These are phyloP conservation scores for Rhizoctonia solani DNA, from an alignment of 1,284 basidiomycete genomes.

Conservation along the genomic window DNA sequence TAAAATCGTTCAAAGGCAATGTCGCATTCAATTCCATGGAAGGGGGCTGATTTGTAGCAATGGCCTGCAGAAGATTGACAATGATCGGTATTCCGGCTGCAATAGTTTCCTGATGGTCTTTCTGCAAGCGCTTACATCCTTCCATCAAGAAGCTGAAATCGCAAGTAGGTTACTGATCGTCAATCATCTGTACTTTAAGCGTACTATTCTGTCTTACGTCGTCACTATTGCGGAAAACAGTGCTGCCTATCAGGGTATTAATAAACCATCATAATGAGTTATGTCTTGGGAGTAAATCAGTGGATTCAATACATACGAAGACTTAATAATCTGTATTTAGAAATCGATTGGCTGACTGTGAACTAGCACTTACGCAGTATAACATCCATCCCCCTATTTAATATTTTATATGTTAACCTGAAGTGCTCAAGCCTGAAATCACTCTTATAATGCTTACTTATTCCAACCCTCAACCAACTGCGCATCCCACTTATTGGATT, in stretches of 20 bases:
- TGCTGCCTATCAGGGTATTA: background rate
- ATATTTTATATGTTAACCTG: background rate
- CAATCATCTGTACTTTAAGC: background rate
- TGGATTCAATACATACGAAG: background rate
- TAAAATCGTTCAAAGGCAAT: background rate
- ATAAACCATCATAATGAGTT: background rate
- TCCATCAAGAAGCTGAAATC: constrained; percentile 19
- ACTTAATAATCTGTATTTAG: too few species aligned
- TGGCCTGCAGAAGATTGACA: background rate
- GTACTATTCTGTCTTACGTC: background rate
- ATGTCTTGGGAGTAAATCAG: background rate
- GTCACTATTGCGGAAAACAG: background rate
- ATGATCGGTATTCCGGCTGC: background rate
- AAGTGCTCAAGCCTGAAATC: too few species aligned
- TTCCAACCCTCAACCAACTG: background rate
- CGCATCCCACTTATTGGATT: background rate
- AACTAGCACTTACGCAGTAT: background rate
- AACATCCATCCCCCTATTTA: background rate
- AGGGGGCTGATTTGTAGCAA: background rate
- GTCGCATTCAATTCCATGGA: background rate
- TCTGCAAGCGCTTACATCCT: background rate
- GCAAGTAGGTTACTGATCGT: background rate
- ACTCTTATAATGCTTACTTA: background rate
- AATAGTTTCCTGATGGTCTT: background rate
- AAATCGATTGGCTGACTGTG: too few species aligned